These are phyloP conservation scores for Volvox carteri DNA, from an alignment of 163 green algal genomes.

Conservation along the genomic window DNA sequence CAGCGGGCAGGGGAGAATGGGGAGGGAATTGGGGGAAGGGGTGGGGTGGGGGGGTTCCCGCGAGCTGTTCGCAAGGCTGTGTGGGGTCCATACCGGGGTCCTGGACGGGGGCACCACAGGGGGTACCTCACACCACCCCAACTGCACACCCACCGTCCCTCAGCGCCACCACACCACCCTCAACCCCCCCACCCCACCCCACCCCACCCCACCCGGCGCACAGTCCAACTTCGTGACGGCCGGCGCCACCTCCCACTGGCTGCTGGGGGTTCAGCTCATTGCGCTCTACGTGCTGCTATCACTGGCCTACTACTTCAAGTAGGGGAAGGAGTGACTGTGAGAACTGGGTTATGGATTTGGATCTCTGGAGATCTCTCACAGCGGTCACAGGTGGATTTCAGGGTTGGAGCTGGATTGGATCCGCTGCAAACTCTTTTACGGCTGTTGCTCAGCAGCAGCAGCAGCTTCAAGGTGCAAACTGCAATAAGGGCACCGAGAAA, in stretches of 20 bases:
- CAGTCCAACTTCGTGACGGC: conserved; percentile 67
- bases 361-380: too few relatives aligned
- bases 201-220: background rate
- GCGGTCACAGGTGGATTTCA: too few relatives aligned
- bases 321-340: background rate
- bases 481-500: too few relatives aligned
- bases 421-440: too few relatives aligned
- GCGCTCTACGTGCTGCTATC: conserved; percentile 63
- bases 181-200: background rate
- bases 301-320: conserved; percentile 57
- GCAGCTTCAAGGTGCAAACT: too few relatives aligned
- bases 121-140: too few relatives aligned
- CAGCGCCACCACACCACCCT: background rate
- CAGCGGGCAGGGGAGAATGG: background rate
- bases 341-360: too few relatives aligned
- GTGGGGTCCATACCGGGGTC: too few relatives aligned
- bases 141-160: background rate
- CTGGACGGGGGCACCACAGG: too few relatives aligned
- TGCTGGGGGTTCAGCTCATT: conserved; percentile 66
- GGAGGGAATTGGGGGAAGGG: background rate
- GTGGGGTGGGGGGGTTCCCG: background rate
- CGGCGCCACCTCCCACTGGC: conserved; percentile 62
- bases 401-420: too few relatives aligned
- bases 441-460: too few relatives aligned
- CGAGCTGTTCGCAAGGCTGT: too few relatives aligned